Base-by-base conservation (phyloP, 2,329 filamentous ascomycete species). In the Colletotrichum sp. region DNA sequence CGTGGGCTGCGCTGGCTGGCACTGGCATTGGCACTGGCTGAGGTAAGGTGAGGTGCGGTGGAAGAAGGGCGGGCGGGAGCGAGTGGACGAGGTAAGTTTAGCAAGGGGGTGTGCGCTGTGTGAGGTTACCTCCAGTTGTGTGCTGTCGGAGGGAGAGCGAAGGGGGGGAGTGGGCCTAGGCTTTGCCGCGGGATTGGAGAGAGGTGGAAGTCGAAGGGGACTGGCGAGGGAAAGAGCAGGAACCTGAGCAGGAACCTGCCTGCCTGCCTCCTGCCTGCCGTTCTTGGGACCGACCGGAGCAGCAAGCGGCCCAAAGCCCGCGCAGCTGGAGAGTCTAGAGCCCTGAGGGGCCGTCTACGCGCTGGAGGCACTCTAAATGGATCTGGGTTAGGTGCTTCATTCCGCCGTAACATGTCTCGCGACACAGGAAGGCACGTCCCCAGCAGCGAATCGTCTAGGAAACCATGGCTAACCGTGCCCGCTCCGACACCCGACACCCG, bases 401-500 rank as follows among this genome's bases (percentile, higher is more conserved):
- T 39, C 62, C 34, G 62, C 62, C 34, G 62, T 64, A 49, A 30
- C 32, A 36, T 60, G 21, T 32, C 67, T 71, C 65, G 60, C 68
- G 28, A 26, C 60, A 71, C 65, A 36, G 72, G 36, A 76, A 36
- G 64, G 70, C 64, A 39, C 55, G 34, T 26, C 36, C 36, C 64
- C 44, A 52, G 24, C 36, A 62, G 71, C 28, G 34, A 64, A 76
- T 76, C 64, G 74, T 52, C 74, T 2, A 69, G 74, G 74, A 74
- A 76, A 76, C 74, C 74, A 76, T 64, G 69, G 13, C 59, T 26
- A 52, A 15, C 67, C 28, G 66, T 39, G 39, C 34, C 65, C 62
- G 63, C 70, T 70, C 73, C 73, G 73, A 76, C 64, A 76, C 73
- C 70, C 73, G 73, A 76, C 73, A 68, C 70, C 73, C 74, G 74